Conservation (phyloP, 208 protist species). For the Trypanosoma avium region DNA sequence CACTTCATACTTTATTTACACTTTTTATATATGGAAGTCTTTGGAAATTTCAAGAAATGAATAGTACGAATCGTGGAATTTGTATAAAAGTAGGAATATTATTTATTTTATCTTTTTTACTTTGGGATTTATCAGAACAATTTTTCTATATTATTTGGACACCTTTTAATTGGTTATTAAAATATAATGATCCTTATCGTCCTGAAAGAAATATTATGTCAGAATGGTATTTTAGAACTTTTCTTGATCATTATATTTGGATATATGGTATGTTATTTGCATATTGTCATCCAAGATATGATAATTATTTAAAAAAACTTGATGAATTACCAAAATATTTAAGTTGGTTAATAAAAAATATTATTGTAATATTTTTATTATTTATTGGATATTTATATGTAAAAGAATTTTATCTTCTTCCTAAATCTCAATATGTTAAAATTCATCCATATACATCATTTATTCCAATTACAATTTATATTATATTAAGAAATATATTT, state of each 20-base stretch:
- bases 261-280: conserved; percentile 76
- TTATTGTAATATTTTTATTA: conserved; percentile 15
- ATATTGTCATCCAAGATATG: conserved; percentile 30
- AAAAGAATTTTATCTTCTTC: conserved; percentile 18
- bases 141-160: conserved; percentile 46
- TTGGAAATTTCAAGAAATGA: conserved; percentile 28
- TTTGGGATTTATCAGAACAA: conserved; percentile 58
- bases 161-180: conserved; percentile 42
- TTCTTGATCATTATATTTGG: conserved; percentile 78
- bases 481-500: conserved; percentile 73
- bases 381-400: conserved; percentile 32
- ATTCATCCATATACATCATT: conserved; percentile 75
- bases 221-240: conserved; percentile 82
- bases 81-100: conserved; percentile 35
- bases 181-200: conserved; percentile 45
- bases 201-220: conserved; percentile 33
- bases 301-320: conserved; percentile 29
- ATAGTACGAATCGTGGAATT: conserved; percentile 27
- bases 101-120: conserved; percentile 30
- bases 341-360: conserved; percentile 24
- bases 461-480: conserved; percentile 57
- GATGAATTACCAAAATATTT: conserved; percentile 26
- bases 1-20: conserved; percentile 88
- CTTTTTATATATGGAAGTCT: conserved; percentile 54
- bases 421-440: conserved; percentile 63